Percentiles rank a stretch among this genome's conserved stretches.
Conservation (phyloP, 768 basidiomycete genomes). For the Cystobasidium tubakii region DNA sequence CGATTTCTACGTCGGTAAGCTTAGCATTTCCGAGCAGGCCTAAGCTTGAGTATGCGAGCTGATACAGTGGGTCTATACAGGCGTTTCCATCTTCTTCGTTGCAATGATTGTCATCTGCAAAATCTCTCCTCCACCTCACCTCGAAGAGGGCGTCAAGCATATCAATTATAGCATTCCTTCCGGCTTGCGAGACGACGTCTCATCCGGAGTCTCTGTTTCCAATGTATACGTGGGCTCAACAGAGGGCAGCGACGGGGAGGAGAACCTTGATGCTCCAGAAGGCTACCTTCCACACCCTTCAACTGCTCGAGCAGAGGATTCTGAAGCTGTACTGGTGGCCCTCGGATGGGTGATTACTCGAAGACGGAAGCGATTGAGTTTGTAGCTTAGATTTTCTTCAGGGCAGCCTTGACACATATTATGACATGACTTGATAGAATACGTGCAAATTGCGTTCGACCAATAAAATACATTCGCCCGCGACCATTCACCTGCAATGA, state of each 20-base stretch:
- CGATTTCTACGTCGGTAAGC: slow-evolving; percentile 6
- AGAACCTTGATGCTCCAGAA: neutral
- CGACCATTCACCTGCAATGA: too few relatives aligned
- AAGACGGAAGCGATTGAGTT: neutral
- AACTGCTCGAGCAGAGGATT: neutral
- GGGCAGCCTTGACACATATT: too few relatives aligned
- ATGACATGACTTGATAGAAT: too few relatives aligned
- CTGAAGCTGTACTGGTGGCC: too few relatives aligned
- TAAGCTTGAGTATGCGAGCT: neutral
- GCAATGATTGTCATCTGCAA: neutral
- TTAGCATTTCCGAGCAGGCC: neutral
- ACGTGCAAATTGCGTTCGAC: too few relatives aligned
- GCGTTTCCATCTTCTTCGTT: slow-evolving; percentile 3
- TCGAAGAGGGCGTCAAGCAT: slow-evolving; percentile 7
- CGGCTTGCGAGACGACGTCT: neutral
- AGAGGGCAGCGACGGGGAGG: neutral
- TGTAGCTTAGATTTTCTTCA: neutral
- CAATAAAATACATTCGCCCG: too few relatives aligned
- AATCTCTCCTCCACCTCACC: slow-evolving; percentile 5
- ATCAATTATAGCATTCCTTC: neutral
- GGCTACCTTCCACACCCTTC: neutral
- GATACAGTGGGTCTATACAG: neutral
- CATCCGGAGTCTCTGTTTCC: neutral
- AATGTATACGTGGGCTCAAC: neutral
- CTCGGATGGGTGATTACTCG: too few relatives aligned